Percentiles rank a stretch among this genome's conserved stretches.
phyloP scores from a whole-genome alignment of 345 rosid species.

The Brassica carinata region DNA sequence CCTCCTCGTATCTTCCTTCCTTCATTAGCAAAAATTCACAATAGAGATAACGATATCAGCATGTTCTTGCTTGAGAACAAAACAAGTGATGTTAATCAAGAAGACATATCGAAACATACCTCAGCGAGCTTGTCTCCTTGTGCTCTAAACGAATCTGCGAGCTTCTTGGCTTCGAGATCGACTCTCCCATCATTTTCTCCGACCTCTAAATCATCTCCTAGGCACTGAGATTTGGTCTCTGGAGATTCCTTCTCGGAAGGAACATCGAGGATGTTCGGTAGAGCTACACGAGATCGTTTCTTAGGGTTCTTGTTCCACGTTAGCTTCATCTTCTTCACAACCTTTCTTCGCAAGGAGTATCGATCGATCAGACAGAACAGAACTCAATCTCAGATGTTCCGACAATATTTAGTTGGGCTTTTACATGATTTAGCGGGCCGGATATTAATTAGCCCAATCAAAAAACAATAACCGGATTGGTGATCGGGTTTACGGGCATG shows the following conservation, averaged over 20 bases:
- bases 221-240: conserved; percentile 15
- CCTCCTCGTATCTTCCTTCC: conserved; percentile 85
- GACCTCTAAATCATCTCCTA: conserved; percentile 19
- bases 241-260: conserved; percentile 57
- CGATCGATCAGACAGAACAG: background rate
- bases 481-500: background rate
- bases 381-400: background rate
- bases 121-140: conserved; percentile 81
- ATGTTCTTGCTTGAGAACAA: background rate
- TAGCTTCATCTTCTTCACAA: conserved; percentile 66
- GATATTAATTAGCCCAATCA: background rate
- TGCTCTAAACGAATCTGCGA: conserved; percentile 60
- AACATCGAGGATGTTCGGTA: conserved; percentile 52
- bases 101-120: conserved; percentile 40
- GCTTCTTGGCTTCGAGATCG: conserved; percentile 39
- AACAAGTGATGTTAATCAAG: background rate
- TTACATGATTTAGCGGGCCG: background rate
- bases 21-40: conserved; percentile 36
- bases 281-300: conserved; percentile 59
- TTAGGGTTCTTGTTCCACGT: conserved; percentile 66
- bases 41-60: background rate
- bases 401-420: background rate
- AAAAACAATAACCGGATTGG: background rate
- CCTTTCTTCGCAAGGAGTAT: background rate
- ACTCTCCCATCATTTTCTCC: conserved; percentile 10